Evolutionary conservation across 2,329 filamentous ascomycete genomes (phyloP).

Genomic region (Mariannaea elegans): DNA sequence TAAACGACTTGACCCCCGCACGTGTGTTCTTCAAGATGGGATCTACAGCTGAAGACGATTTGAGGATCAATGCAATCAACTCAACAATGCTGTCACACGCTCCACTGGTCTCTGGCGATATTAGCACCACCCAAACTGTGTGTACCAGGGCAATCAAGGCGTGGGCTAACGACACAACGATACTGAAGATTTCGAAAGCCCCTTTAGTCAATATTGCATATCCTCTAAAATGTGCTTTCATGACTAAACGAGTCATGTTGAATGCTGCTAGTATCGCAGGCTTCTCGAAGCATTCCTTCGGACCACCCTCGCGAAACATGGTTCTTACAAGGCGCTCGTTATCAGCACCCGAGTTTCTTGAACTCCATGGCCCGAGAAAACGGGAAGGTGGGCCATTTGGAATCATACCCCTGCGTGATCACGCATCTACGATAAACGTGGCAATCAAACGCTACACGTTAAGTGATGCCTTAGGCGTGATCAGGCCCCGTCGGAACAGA

Average conservation of each 20-base stretch:
- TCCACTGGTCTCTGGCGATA: not conserved
- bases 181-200: not conserved
- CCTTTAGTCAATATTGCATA: not conserved
- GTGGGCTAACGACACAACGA: not conserved
- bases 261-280: not conserved
- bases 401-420: not conserved
- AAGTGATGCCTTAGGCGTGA: not conserved
- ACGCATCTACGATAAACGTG: not conserved
- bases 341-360: not conserved
- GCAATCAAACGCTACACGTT: not conserved
- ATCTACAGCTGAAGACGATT: not conserved
- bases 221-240: not conserved
- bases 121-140: not conserved
- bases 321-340: not conserved
- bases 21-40: not conserved
- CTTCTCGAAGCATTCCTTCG: not conserved
- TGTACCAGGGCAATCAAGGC: slow-evolving; percentile 5
- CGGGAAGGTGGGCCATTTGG: not conserved
- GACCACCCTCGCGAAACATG: not conserved
- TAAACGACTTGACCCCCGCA: not conserved
- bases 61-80: not conserved
- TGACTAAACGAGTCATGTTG: not conserved
- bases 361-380: not conserved
- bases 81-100: not conserved
- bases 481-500: not conserved